phyloP scores from a whole-genome alignment of 495 filamentous ascomycete species.

The Tuber aestivum region DNA sequence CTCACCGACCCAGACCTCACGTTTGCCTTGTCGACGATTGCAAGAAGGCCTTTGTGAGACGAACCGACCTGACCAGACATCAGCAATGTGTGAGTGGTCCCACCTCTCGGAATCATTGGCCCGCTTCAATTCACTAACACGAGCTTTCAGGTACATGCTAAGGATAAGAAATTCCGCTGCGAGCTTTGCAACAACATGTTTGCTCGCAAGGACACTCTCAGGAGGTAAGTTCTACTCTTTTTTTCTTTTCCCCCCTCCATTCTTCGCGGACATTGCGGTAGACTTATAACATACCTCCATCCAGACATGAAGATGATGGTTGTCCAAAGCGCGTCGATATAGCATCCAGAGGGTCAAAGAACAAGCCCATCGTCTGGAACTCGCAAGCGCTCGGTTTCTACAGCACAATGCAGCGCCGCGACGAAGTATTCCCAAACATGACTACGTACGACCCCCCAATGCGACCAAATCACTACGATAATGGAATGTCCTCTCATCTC shows the following conservation, averaged over 20 bases:
- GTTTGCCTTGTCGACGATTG: conserved; percentile 60
- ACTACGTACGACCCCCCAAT: conserved; percentile 24
- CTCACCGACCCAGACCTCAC: conserved; percentile 62
- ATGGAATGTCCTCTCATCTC: conserved; percentile 26
- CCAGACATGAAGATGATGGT: conserved; percentile 72
- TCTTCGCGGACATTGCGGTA: neutral
- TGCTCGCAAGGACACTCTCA: conserved; percentile 74
- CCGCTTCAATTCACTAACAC: conserved; percentile 25
- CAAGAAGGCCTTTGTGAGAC: conserved; percentile 70
- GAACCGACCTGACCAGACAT: conserved; percentile 79
- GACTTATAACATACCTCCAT: conserved; percentile 29
- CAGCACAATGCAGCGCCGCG: conserved; percentile 32
- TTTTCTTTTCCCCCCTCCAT: too few relatives aligned
- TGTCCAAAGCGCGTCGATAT: conserved; percentile 66
- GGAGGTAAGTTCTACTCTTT: conserved; percentile 53
- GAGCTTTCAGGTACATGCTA: conserved; percentile 58
- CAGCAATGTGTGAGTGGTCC: conserved; percentile 65
- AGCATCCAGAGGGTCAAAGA: conserved; percentile 34
- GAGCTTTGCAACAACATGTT: conserved; percentile 67
- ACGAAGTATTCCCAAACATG: conserved; percentile 25
- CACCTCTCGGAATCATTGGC: neutral
- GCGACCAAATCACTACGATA: conserved; percentile 30
- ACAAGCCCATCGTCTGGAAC: conserved; percentile 37
- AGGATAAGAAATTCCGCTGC: conserved; percentile 65
- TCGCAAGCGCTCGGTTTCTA: conserved; percentile 37